Conservation (phyloP, 441 rosid genomes). For the Populus hybrid region DNA sequence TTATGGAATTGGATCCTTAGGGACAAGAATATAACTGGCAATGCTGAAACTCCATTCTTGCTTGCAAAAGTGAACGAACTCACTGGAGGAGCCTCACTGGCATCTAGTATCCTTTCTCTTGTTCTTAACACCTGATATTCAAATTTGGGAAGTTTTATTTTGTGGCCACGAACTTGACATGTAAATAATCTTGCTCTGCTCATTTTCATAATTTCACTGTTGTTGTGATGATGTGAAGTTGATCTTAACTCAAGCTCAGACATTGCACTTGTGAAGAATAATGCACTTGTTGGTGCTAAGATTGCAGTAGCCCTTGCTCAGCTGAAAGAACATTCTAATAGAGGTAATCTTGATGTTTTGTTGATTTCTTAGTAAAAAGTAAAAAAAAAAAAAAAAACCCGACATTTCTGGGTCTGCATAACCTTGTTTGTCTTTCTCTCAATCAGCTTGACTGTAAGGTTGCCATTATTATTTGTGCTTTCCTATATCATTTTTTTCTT, state of each 20-base stretch:
- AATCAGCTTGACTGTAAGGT: background rate
- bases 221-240: background rate
- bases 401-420: background rate
- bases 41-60: conserved; percentile 87
- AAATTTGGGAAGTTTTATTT: background rate
- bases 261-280: conserved; percentile 82
- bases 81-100: conserved; percentile 82
- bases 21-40: conserved; percentile 73
- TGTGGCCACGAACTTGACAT: background rate
- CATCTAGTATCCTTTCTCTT: conserved; percentile 75
- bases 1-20: conserved; percentile 31
- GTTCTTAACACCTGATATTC: background rate
- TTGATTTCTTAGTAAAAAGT: background rate
- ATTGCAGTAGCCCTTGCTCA: conserved; percentile 63
- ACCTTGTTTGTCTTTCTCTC: background rate
- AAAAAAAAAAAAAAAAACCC: background rate
- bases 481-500: background rate
- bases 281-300: conserved; percentile 65
- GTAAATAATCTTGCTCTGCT: too few species aligned
- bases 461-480: background rate
- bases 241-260: conserved; percentile 49
- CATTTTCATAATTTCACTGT: background rate
- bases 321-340: conserved; percentile 28
- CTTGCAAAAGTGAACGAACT: conserved; percentile 75
- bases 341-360: conserved; percentile 29